Base-by-base conservation (phyloP, 345 rosid species). In the Adansonia digitata region DNA sequence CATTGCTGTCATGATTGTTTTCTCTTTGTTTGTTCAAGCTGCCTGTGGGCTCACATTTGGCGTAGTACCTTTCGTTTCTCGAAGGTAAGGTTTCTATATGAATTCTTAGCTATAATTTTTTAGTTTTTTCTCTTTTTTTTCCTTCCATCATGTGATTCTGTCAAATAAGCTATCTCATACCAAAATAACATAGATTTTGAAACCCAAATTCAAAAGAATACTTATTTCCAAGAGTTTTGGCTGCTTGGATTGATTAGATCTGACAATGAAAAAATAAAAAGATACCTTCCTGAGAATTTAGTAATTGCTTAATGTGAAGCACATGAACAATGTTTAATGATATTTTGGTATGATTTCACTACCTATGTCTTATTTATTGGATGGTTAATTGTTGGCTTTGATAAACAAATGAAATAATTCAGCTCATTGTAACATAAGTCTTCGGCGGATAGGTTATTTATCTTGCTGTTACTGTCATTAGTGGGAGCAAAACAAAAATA, bases 31-130 rank as follows among this genome's bases (percentile, higher is more conserved):
- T 69, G 88, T 87, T 79, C 98, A 94, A 86, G 98, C 97, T 26
- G 88, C 97, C 0, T 94, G 94, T 40, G 97, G 97, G 0, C 87
- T 90, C 62, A 94, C 98, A 2, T 94, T 92, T 76, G 97, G 98
- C 0, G 92, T 94, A 1, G 97, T 90, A 76, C 98, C 98, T 29
- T 92, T 94, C 35, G 91, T 94, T 77, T 94, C 98, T 5, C 65
- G 92, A 40, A 91, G 94, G 97, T 89, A 81, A 76, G 5, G 24
- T 42, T n/a, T 68, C 35, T 26, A 56, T 9, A 3, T 13, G 17
- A 55, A 12, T 52, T 52, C 24, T n/a, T n/a, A 5, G 20, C 24
- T n/a, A n/a, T 52, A 52, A n/a, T n/a, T 52, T n/a, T n/a, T 11
- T 7, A n/a, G 11, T 52, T 52, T 52, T 18, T 17, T 5, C 13